phyloP scores from a whole-genome alignment of 192 early-diverging fungal species.

The Funneliformis geosporum region DNA sequence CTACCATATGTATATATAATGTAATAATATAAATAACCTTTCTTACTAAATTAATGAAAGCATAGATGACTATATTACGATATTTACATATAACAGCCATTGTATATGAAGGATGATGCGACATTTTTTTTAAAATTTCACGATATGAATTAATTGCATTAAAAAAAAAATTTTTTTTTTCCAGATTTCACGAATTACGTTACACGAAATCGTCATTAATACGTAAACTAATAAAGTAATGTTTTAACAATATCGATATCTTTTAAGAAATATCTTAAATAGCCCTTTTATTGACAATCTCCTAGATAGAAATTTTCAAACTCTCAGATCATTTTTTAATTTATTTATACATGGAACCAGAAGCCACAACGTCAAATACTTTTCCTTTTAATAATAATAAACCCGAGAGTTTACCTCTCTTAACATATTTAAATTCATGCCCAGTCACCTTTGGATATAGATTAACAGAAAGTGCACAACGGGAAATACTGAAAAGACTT shows the following conservation, averaged over 20 bases:
- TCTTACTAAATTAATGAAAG: neutral
- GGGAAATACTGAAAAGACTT: conserved; percentile 20
- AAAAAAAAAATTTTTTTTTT: no score
- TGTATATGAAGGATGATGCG: conserved; percentile 41
- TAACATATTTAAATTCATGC: conserved; percentile 18
- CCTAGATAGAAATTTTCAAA: no score
- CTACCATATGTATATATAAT: neutral
- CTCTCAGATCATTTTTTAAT: neutral
- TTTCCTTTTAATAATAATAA: neutral
- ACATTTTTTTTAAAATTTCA: conserved; percentile 27
- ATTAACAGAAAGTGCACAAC: conserved; percentile 17
- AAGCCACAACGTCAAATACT: neutral
- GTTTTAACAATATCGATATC: no score
- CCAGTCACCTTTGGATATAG: conserved; percentile 21
- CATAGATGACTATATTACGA: no score
- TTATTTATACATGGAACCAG: conserved; percentile 3
- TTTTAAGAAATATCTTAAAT: no score
- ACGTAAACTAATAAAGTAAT: no score
- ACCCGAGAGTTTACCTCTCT: neutral
- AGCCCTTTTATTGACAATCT: no score
- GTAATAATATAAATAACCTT: neutral
- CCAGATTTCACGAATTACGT: no score
- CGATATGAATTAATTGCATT: neutral
- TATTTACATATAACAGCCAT: conserved; percentile 40
- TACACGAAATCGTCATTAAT: no score